Evolutionary conservation across 495 filamentous ascomycete species (phyloP).

Genomic region (Aspergillus steynii): DNA sequence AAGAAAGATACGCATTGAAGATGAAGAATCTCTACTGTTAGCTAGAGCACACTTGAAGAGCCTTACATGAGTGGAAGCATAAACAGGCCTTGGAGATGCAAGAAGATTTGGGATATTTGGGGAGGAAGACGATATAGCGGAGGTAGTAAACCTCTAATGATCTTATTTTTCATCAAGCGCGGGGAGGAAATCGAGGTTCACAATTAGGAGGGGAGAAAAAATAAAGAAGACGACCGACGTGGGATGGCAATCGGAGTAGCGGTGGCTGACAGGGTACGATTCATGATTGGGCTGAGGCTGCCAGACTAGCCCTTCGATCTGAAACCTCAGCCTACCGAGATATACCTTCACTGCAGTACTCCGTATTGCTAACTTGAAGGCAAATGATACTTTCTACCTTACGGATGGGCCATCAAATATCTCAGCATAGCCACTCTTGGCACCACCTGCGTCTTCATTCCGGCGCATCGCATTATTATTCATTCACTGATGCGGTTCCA

Average conservation of each 20-base stretch:
- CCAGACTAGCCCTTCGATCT: neutral
- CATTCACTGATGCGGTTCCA: no score
- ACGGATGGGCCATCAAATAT: neutral
- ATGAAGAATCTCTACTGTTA: neutral
- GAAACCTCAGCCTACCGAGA: neutral
- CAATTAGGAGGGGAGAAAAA: slow-evolving; percentile 7
- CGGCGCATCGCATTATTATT: no score
- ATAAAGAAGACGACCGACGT: slow-evolving; percentile 4
- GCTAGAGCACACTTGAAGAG: neutral
- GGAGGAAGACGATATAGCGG: neutral
- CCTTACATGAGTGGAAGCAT: no score
- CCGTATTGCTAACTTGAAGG: no score
- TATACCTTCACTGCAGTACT: no score
- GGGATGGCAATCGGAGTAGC: neutral
- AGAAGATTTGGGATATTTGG: no score
- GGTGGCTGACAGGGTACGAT: neutral
- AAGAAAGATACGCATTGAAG: neutral
- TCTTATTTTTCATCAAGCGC: neutral
- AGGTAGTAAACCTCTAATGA: neutral
- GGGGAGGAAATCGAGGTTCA: neutral
- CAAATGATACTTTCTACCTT: no score
- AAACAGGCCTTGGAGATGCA: no score
- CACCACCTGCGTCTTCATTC: no score
- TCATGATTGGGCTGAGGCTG: neutral
- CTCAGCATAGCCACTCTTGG: neutral